Conservation (phyloP, 257 asterid species). For the Nicotiana tomentosiformis region DNA sequence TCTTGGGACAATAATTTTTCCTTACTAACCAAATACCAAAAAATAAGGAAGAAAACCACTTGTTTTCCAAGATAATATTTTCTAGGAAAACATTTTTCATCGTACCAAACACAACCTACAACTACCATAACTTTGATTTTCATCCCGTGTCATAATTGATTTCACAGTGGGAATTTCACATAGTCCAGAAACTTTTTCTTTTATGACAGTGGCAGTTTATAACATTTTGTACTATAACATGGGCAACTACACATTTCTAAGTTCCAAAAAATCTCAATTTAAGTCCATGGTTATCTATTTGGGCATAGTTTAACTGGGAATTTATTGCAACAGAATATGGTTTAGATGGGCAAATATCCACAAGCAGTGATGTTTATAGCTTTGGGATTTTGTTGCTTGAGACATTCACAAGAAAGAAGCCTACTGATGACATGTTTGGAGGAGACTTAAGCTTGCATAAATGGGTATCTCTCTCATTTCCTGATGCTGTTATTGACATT, state of each 20-base stretch:
- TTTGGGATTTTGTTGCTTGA: slow-evolving; percentile 39
- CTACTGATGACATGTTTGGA: slow-evolving; percentile 28
- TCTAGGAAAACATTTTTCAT: too few species aligned
- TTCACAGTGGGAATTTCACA: not conserved
- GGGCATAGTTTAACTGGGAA: not conserved
- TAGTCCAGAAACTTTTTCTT: not conserved
- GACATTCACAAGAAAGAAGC: slow-evolving; percentile 38
- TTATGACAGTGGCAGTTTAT: too few species aligned
- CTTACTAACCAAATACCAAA: too few species aligned
- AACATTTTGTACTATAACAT: not conserved
- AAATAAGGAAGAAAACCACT: too few species aligned
- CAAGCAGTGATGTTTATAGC: slow-evolving; percentile 38
- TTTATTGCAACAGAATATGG: slow-evolving; percentile 34
- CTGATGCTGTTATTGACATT: slow-evolving; percentile 24
- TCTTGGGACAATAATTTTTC: too few species aligned
- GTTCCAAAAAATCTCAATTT: not conserved
- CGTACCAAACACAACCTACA: too few species aligned
- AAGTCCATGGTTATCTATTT: not conserved
- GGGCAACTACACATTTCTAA: not conserved
- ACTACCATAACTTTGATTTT: not conserved
- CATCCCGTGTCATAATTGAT: not conserved
- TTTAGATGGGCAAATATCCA: slow-evolving; percentile 30
- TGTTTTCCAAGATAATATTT: too few species aligned
- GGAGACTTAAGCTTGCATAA: slow-evolving; percentile 31
- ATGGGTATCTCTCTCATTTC: slow-evolving; percentile 28